These are phyloP conservation scores for Cystobasidium ongulense DNA, from an alignment of 768 basidiomycete species.

Conservation along the genomic window DNA sequence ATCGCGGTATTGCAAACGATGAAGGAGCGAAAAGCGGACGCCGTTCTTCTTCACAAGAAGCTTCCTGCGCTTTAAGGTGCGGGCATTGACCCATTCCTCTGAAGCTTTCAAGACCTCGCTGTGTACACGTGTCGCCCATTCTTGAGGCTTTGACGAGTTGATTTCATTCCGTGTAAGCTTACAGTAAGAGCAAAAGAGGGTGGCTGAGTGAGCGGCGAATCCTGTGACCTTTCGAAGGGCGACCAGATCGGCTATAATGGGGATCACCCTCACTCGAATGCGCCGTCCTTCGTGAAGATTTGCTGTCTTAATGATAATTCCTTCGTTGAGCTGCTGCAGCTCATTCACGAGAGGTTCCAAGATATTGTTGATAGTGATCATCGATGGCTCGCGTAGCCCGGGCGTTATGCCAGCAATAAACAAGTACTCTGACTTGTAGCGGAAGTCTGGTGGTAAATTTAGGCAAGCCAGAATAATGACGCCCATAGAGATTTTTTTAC, in stretches of 20 bases:
- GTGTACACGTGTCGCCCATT: background rate
- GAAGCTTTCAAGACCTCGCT: too few relatives aligned
- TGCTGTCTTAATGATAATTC: conserved; percentile 8
- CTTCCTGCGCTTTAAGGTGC: background rate
- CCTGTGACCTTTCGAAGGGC: conserved; percentile 37
- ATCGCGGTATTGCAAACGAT: conserved; percentile 37
- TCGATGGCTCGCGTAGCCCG: conserved; percentile 30
- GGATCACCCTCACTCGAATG: conserved; percentile 30
- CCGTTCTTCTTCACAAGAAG: conserved; percentile 28
- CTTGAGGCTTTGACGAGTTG: background rate
- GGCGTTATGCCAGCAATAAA: conserved; percentile 36
- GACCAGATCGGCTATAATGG: conserved; percentile 34
- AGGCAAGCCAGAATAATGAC: conserved; percentile 37
- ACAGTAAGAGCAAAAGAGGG: conserved; percentile 34
- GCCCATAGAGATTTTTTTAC: conserved; percentile 37
- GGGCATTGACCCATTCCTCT: too few relatives aligned
- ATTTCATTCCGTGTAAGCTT: background rate
- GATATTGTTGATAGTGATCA: conserved; percentile 35
- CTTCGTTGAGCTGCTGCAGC: conserved; percentile 28
- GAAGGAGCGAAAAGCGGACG: conserved; percentile 38
- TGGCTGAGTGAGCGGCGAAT: conserved; percentile 32
- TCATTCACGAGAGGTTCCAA: conserved; percentile 30
- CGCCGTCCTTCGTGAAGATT: conserved; percentile 29
- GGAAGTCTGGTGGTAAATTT: conserved; percentile 33
- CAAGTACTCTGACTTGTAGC: conserved; percentile 34